phyloP scores from a whole-genome alignment of 768 basidiomycete species.

The Astraeus odoratus region DNA sequence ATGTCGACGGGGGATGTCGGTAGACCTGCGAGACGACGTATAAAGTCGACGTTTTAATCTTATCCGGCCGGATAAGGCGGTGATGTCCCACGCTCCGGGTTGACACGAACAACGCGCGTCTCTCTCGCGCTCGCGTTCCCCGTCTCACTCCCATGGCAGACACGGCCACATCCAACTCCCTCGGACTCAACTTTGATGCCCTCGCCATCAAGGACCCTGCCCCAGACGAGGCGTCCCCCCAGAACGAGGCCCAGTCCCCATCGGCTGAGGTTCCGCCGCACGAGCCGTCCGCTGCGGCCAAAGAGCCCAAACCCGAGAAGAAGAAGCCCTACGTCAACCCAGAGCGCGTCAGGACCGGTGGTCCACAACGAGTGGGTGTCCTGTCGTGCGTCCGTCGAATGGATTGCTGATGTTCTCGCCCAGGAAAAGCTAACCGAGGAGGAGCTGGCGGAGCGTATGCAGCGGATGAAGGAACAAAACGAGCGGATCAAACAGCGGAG shows the following conservation, averaged over 20 bases:
- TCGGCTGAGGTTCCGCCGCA: conserved; percentile 5
- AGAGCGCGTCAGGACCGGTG: conserved; percentile 81
- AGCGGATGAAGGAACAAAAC: conserved; percentile 63
- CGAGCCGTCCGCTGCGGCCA: conserved; percentile 7
- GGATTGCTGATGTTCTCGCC: neutral
- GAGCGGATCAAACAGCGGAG: conserved; percentile 70
- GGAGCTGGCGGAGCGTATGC: conserved; percentile 63
- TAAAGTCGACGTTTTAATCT: conserved; percentile 5
- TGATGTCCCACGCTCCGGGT: conserved; percentile 6
- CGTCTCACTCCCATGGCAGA: conserved; percentile 30
- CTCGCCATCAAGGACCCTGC: conserved; percentile 31
- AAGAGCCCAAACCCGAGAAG: conserved; percentile 37
- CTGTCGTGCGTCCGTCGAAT: neutral
- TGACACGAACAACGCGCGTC: neutral
- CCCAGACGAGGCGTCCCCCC: conserved; percentile 9
- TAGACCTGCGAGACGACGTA: too few species aligned
- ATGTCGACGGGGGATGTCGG: conserved; percentile 23
- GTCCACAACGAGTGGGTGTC: conserved; percentile 52
- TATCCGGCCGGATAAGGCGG: conserved; percentile 5
- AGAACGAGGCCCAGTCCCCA: neutral
- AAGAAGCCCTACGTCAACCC: conserved; percentile 75
- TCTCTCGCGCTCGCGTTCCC: neutral
- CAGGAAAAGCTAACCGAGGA: conserved; percentile 68
- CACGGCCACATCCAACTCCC: conserved; percentile 46
- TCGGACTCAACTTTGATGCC: conserved; percentile 64